Percentiles rank a stretch among this genome's conserved stretches.
phyloP scores from a whole-genome alignment of 805 yeast species.

The Cyberlindnera meyerae region DNA sequence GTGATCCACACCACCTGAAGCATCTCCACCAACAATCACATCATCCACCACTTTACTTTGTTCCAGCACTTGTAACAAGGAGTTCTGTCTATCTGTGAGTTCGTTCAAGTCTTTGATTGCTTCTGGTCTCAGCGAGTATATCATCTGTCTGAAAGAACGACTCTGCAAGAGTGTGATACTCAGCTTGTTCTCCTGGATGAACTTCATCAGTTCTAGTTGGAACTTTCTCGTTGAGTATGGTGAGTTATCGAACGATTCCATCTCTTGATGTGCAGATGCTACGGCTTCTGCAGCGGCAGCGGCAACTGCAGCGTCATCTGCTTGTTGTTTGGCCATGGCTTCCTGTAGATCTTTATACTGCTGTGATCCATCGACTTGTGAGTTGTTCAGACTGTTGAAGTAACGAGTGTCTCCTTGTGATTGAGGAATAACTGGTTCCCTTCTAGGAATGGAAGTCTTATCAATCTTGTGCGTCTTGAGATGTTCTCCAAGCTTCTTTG shows the following conservation, averaged over 20 bases:
- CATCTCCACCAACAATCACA: constrained; percentile 10
- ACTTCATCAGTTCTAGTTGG: constrained; percentile 46
- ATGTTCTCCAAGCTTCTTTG: constrained; percentile 55
- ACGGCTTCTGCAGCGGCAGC: constrained; percentile 1
- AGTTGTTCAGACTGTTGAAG: constrained; percentile 28
- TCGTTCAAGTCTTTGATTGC: constrained; percentile 43
- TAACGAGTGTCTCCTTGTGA: constrained; percentile 20
- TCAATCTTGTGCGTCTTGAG: constrained; percentile 48
- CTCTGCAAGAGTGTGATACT: constrained; percentile 44
- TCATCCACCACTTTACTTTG: constrained; percentile 29
- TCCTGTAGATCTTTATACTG: background rate
- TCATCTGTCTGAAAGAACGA: constrained; percentile 45
- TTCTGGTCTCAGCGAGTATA: constrained; percentile 45
- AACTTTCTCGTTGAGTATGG: constrained; percentile 43
- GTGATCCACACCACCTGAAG: no score
- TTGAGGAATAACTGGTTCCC: constrained; percentile 23
- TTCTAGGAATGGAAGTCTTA: constrained; percentile 33
- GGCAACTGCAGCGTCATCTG: constrained; percentile 1
- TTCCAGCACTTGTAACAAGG: constrained; percentile 33
- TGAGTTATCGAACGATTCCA: constrained; percentile 31
- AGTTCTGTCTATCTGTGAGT: constrained; percentile 27
- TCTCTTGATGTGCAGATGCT: constrained; percentile 2
- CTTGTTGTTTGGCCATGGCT: background rate
- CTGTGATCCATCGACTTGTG: constrained; percentile 2
- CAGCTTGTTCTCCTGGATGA: constrained; percentile 47